These are phyloP conservation scores for Brassica incana DNA, from an alignment of 345 rosid species.

Conservation along the genomic window DNA sequence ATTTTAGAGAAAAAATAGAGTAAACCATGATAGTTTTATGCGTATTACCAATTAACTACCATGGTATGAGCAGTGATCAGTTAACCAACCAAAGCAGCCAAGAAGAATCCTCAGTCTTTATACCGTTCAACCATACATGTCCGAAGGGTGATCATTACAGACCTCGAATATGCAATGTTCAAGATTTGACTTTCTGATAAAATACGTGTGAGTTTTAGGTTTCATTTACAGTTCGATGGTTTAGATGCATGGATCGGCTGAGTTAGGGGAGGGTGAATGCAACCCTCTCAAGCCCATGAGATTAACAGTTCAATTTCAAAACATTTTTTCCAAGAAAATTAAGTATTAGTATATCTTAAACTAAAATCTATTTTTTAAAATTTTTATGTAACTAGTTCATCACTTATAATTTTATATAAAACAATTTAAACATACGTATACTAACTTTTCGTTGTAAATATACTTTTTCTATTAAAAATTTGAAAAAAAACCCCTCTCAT, in stretches of 20 bases:
- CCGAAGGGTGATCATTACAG: neutral
- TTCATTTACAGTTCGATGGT: neutral
- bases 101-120: neutral
- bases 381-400: neutral
- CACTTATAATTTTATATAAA: neutral
- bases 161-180: neutral
- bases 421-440: neutral
- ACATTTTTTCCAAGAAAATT: no score
- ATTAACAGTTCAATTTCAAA: no score
- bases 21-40: no score
- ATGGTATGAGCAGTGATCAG: neutral
- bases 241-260: neutral
- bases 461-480: no score
- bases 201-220: neutral
- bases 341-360: no score
- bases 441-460: neutral
- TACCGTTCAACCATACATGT: neutral
- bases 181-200: neutral
- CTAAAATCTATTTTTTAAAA: no score
- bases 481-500: neutral
- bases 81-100: neutral
- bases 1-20: no score
- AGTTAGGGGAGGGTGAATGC: neutral
- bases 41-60: neutral
- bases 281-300: no score